Conservation (phyloP, 805 yeast species). For the Kodamaea jinghongensis region DNA sequence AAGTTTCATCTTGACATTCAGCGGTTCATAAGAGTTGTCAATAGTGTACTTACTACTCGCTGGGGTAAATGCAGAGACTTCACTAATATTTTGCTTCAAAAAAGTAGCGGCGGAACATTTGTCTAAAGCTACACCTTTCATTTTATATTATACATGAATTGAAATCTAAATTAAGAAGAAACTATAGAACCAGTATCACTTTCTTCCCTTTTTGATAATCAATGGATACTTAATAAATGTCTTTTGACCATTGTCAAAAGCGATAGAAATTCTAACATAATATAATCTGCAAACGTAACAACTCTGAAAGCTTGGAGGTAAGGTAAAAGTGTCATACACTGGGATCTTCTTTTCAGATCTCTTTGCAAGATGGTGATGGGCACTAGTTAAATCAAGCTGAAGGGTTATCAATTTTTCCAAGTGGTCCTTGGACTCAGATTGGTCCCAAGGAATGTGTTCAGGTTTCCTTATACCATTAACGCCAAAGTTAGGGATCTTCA, state of each 20-base stretch:
- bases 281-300: slow-evolving; percentile 6
- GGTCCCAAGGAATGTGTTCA: neutral
- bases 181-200: too few species aligned
- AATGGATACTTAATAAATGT: slow-evolving; percentile 3
- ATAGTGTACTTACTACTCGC: too few species aligned
- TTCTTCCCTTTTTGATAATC: neutral
- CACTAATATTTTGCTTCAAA: too few species aligned
- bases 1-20: too few species aligned
- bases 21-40: too few species aligned
- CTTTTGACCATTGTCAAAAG: slow-evolving; percentile 1
- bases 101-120: too few species aligned
- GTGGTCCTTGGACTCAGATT: neutral
- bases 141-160: too few species aligned
- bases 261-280: slow-evolving; percentile 3
- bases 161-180: too few species aligned
- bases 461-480: slow-evolving; percentile 2
- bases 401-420: slow-evolving; percentile 1
- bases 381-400: slow-evolving; percentile 2
- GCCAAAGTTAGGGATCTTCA: slow-evolving; percentile 1
- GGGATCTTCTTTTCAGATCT: neutral
- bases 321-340: slow-evolving; percentile 5
- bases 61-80: too few species aligned
- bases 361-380: neutral
- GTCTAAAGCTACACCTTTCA: too few species aligned
- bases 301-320: slow-evolving; percentile 7